Percentiles rank a stretch among this genome's conserved stretches.
Conservation (phyloP, 169 alveolate species). For the Plasmodium malariae region DNA sequence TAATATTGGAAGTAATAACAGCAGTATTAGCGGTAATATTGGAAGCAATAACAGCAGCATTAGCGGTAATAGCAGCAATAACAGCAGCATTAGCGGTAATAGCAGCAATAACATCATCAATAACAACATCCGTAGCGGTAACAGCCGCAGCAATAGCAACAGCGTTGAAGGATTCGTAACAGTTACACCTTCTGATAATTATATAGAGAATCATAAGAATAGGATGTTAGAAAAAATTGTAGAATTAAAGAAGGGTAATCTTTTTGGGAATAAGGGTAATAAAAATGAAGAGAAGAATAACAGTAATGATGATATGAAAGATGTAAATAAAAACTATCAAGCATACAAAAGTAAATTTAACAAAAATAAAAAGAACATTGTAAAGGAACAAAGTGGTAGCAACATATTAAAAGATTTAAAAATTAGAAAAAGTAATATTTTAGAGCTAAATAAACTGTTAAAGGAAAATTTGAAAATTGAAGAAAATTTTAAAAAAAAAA, state of each 20-base stretch:
- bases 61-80: too few relatives aligned
- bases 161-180: background rate
- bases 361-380: slow-evolving; percentile 15
- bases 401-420: slow-evolving; percentile 21
- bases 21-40: background rate
- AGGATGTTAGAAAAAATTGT: background rate
- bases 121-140: too few relatives aligned
- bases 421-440: slow-evolving; percentile 28
- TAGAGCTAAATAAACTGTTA: slow-evolving; percentile 24
- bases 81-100: too few relatives aligned
- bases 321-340: too few relatives aligned
- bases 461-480: slow-evolving; percentile 47
- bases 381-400: slow-evolving; percentile 5
- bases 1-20: background rate
- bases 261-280: background rate
- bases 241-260: background rate
- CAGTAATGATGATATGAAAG: too few relatives aligned
- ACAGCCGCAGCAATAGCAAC: too few relatives aligned
- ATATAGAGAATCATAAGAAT: background rate
- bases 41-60: background rate
- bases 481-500: slow-evolving; percentile 24
- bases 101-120: too few relatives aligned
- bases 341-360: slow-evolving; percentile 22
- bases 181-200: background rate
- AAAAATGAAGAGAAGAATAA: background rate